Percentiles rank a stretch among this genome's conserved stretches.
Evolutionary conservation across 352 stramenopile species (phyloP).

Genomic region (Blastocystis sp.): DNA sequence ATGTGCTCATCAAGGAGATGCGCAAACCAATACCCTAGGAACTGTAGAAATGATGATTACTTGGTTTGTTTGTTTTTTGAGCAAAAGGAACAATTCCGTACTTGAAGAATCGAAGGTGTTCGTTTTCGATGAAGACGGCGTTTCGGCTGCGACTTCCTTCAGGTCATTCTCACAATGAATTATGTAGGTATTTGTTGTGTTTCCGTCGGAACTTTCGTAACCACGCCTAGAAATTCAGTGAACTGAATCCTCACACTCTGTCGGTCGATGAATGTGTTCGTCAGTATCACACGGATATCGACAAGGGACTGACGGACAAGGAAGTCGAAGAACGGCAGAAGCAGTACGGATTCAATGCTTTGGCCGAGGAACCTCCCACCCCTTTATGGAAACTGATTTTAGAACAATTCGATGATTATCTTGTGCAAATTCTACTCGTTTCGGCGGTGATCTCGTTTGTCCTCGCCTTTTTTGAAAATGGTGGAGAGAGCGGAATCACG

Average conservation of each 20-base stretch:
- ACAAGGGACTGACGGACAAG: constrained; percentile 35
- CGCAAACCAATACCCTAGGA: neutral
- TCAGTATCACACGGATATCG: constrained; percentile 39
- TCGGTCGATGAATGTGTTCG: constrained; percentile 28
- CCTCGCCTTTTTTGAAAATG: constrained; percentile 76
- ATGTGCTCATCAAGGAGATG: neutral
- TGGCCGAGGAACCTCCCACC: constrained; percentile 76
- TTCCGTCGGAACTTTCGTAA: neutral
- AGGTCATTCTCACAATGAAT: neutral
- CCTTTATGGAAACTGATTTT: constrained; percentile 83
- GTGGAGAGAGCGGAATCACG: constrained; percentile 67
- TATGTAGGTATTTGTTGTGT: constrained; percentile 5
- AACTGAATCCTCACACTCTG: neutral
- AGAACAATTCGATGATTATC: constrained; percentile 90
- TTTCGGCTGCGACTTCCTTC: neutral
- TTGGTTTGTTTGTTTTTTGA: neutral
- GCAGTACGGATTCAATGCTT: constrained; percentile 72
- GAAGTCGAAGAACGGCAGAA: constrained; percentile 16
- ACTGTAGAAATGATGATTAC: neutral
- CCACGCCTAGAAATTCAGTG: neutral
- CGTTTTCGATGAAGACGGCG: neutral
- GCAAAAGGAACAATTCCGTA: neutral
- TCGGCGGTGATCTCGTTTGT: constrained; percentile 83
- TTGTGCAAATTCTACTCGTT: constrained; percentile 79
- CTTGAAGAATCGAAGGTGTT: neutral